Evolutionary conservation across 1,139 yeast species (phyloP).

Genomic region (Candida glucosophila): DNA sequence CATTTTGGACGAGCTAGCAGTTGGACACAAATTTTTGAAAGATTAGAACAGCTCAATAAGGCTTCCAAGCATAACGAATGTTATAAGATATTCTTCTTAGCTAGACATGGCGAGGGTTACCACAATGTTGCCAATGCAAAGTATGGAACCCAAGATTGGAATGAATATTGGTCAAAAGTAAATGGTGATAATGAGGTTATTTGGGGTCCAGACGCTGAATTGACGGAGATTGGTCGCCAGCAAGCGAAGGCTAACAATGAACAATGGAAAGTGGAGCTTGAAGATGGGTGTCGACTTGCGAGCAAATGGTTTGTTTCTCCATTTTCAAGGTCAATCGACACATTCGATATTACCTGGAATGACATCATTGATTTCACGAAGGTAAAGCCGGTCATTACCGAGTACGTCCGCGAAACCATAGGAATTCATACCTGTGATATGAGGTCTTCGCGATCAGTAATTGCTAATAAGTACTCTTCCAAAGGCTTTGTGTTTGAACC

Average conservation of each 20-base stretch:
- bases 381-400: slow-evolving; percentile 26
- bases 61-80: slow-evolving; percentile 12
- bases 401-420: slow-evolving; percentile 34
- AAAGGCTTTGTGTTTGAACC: slow-evolving; percentile 27
- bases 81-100: slow-evolving; percentile 33
- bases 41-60: slow-evolving; percentile 21
- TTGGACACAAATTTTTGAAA: slow-evolving; percentile 23
- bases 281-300: slow-evolving; percentile 17
- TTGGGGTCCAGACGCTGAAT: slow-evolving; percentile 42
- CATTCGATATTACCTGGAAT: slow-evolving; percentile 25
- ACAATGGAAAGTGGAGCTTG: slow-evolving; percentile 17
- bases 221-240: slow-evolving; percentile 29
- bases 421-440: slow-evolving; percentile 40
- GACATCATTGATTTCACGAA: slow-evolving; percentile 18
- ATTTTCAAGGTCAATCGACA: slow-evolving; percentile 29
- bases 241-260: slow-evolving; percentile 28
- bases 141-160: slow-evolving; percentile 38
- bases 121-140: slow-evolving; percentile 36
- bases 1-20: slow-evolving; percentile 27
- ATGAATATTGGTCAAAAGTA: slow-evolving; percentile 32
- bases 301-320: slow-evolving; percentile 28
- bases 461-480: slow-evolving; percentile 21
- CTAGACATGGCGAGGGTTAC: slow-evolving; percentile 41
- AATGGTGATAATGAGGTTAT: slow-evolving; percentile 35
- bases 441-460: slow-evolving; percentile 24